Conservation (phyloP, 352 stramenopile species). For the Globisporangium acanthophoron region DNA sequence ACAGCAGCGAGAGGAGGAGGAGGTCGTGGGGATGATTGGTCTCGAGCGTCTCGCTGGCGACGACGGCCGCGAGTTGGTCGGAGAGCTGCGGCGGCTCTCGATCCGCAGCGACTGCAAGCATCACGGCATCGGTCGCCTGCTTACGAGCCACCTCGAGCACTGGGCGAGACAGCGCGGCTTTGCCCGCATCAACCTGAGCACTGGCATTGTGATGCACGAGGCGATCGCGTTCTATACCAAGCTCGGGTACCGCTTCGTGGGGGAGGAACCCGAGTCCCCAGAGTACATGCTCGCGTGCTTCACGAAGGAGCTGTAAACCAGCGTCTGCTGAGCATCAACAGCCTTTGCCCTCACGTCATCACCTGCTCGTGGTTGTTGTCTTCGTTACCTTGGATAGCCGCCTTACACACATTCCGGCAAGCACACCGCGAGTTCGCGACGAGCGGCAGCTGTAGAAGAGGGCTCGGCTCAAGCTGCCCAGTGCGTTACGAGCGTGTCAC, state of each 20-base stretch:
- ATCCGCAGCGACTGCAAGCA: slow-evolving; percentile 1
- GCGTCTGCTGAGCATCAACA: not conserved
- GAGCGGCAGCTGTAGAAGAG: too few species aligned
- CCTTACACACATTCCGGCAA: too few species aligned
- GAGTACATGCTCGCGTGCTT: slow-evolving; percentile 11
- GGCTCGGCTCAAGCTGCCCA: too few species aligned
- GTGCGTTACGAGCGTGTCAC: too few species aligned
- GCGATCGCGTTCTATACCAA: slow-evolving; percentile 19
- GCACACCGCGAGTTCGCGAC: too few species aligned
- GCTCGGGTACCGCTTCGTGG: slow-evolving; percentile 9
- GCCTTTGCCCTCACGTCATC: too few species aligned
- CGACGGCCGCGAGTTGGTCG: not conserved
- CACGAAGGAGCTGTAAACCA: not conserved
- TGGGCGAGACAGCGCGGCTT: slow-evolving; percentile 8
- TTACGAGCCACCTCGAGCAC: slow-evolving; percentile 9
- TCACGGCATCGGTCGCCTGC: slow-evolving; percentile 8
- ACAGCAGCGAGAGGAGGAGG: not conserved
- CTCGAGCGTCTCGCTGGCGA: not conserved
- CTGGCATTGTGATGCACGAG: slow-evolving; percentile 11
- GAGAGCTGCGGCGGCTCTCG: slow-evolving; percentile 12
- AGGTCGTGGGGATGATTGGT: slow-evolving; percentile 13
- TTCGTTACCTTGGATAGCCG: too few species aligned
- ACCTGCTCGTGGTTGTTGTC: too few species aligned
- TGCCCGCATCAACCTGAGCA: slow-evolving; percentile 9
- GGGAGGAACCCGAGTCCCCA: slow-evolving; percentile 3